phyloP scores from a whole-genome alignment of 768 basidiomycete genomes.

The Leccinellum rugosiceps region DNA sequence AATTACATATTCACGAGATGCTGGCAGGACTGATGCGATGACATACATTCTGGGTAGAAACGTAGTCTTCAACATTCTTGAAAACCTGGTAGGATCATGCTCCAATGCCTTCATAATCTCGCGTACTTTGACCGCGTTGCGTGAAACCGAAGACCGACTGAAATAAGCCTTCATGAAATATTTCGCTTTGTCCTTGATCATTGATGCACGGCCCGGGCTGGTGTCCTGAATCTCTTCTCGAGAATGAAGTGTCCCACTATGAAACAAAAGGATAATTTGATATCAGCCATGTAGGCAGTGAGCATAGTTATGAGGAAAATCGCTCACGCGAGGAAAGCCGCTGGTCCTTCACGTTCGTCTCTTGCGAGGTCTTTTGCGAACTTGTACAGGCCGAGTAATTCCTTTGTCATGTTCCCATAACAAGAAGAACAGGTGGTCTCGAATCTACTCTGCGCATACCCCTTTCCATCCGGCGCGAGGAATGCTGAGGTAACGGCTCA shows the following conservation, averaged over 20 bases:
- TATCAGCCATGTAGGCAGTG: not conserved
- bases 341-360: not conserved
- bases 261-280: not conserved
- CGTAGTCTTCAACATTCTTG: not conserved
- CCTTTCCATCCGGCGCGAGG: constrained; percentile 35
- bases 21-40: not conserved
- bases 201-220: constrained; percentile 17
- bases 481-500: constrained; percentile 30
- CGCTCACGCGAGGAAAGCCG: constrained; percentile 31
- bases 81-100: constrained; percentile 9
- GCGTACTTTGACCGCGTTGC: not conserved
- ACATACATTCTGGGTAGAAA: constrained; percentile 23
- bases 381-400: constrained; percentile 38
- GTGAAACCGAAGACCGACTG: not conserved
- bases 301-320: not conserved
- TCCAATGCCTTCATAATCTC: constrained; percentile 9
- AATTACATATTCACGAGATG: not conserved
- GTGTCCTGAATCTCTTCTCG: constrained; percentile 15
- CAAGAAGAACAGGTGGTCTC: constrained; percentile 35
- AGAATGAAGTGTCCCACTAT: constrained; percentile 35
- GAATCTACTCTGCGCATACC: constrained; percentile 48
- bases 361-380: constrained; percentile 35
- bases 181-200: constrained; percentile 18
- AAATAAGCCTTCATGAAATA: not conserved
- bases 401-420: constrained; percentile 35